Base-by-base conservation (phyloP, 2,329 filamentous ascomycete genomes). In the Phialocephala sp. region DNA sequence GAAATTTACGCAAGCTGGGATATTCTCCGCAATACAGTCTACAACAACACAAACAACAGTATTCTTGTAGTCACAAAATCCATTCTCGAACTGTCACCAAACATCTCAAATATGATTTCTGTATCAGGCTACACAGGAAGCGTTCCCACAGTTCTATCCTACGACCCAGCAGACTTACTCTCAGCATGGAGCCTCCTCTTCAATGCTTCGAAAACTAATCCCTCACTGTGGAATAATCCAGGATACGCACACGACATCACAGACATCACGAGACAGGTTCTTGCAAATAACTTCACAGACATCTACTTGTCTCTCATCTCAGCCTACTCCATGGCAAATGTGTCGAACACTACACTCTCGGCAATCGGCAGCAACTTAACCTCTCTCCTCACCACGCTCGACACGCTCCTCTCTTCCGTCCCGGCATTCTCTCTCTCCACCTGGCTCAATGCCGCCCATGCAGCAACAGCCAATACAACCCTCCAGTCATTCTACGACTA, bases 241-340 rank as follows among this genome's bases (percentile, higher is more conserved):
- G 74, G 79, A 0, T 84, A 80, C 69, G 74, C 75, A 27, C 79
- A 83, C 66, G 83, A 85, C 65, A 70, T 84, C 35, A 77, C 82
- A n/a, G 83, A 84, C 68, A 73, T 83, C 14, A 81, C 81, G 1
- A 77, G 82, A 1, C 82, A 85, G 71, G 79, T 84, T 15, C 70
- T 84, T 50, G 77, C 77, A 54, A 83, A 84, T 71, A 76, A 76
- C 6, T 84, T 84, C 69, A 76, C 77, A n/a, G 68, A 80, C n/a
- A 79, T 87, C 54, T 89, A 89, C 71, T 82, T 82, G 1, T 81
- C 83, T 57, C 72, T 84, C 1, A 72, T 83, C 9, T 56, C 68
- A 0, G 72, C 75, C 14, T 81, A 77, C 63, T 77, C 75, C 56
- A 68, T 66, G 18, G 71, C 71, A 18, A 65, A 60, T 55, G 63